Evolutionary conservation across 2,329 filamentous ascomycete genomes (phyloP), one percentile per base, ranked within the genome.

Genomic region (Aspergillus quadricinctus): DNA sequence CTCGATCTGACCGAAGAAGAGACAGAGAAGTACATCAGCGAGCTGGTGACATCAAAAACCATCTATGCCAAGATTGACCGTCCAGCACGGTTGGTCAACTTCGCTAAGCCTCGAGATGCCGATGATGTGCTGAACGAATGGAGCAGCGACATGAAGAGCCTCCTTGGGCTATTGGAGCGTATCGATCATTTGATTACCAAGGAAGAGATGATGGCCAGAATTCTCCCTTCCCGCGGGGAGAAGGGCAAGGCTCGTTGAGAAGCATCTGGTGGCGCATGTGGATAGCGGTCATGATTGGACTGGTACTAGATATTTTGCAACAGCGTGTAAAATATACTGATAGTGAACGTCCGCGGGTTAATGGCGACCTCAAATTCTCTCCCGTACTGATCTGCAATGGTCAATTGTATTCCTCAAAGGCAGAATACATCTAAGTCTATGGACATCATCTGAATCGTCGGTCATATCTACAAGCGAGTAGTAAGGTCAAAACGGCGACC

Each of bases 201-300:
- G 82, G 94, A 99, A 78, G 94, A 99, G 82, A 99, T 99, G 94
- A 99, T 99, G 94, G 94, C 94, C 43, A 84, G 92, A 57, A 97
- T 99, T 68, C 88, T 94, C 75, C 90, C 90, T 1, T 64, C 72
- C 27, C 72, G 72, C 53, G 62, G 63, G 14, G 73, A 74, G 54
- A 74, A 72, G 67, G 63, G 65, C 53, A 75, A 74, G 62, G 73
- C 69, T 56, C 73, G 66, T 61, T 75, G 55, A 69, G 51, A 52
- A 37, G 46, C 9, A 29, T 40, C 49, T 31, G 25, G 50, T 55
- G 40, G 27, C 50, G 50, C 25, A 40, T 50, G 53, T 58, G 48
- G 50, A 53, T 50, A 48, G 54, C 27, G 50, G 53, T 29, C 48
- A 54, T 50, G 49, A 53, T 48, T 28, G 52, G 46, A 48, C 52